Base-by-base conservation (phyloP, 805 yeast genomes). In the Lachancea sp. region DNA sequence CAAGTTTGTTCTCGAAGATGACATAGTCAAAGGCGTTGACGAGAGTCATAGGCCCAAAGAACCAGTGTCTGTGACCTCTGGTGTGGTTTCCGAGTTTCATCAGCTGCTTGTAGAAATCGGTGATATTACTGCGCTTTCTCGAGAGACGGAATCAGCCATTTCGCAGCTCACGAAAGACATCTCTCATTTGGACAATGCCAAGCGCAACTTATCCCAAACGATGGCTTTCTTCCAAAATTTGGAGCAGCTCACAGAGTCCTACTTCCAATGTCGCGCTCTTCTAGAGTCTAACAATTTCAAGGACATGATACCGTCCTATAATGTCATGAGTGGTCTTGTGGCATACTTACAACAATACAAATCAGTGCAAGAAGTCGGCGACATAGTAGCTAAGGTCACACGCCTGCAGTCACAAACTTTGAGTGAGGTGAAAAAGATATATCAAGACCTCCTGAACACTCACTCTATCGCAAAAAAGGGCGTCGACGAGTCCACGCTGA, bases 201-300 rank as follows among this genome's bases (percentile, higher is more conserved):
- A 93, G 68, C 79, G 78, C 59, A 93, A 93, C 62, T 69, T 93
- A 40, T 90, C 88, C 1, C 71, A 79, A 22, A 79, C 93, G 10
- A 86, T 93, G 85, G 87, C 95, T 1, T 80, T 89, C 31, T 71
- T 91, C 53, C 86, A 91, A 56, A 75, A 96, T 49, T 70, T 93
- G 32, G 95, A 89, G 58, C 90, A 90, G 86, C 71, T 93, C 40
- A 74, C 85, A 6, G 80, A 78, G 30, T 53, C 62, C 16, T 62
- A 60, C 36, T 41, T 48, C 11, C 51, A 53, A 11, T 58, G 66
- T 37, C 55, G 49, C 18, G 18, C 39, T 2, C 42, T 51, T 16
- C 36, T 60, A 16, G 44, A 36, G 3, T 41, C 38, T 7, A 44
- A 49, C 27, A 29, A 49, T 1, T 63, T 51, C 48, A 46, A 52